Evolutionary conservation across 257 asterid species (phyloP), one percentile per base, ranked within the genome.

Genomic region (Forsythia viridissima): DNA sequence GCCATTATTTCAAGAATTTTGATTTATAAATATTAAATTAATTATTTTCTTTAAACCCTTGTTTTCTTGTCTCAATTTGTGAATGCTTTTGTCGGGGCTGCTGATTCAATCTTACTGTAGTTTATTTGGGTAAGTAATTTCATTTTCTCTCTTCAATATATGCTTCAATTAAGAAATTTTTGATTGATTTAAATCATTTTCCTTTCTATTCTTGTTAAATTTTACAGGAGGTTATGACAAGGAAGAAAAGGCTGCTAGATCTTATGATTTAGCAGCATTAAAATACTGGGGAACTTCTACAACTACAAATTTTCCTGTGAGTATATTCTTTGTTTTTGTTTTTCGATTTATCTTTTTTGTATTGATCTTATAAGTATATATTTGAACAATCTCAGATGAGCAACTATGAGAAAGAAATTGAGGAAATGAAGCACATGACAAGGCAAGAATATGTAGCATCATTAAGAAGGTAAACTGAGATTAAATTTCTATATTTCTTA

Each of bases 231-330:
- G 98, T 6, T 94, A 94, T 89, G 98, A 94, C 80, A 94, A 94
- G 80, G 98, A 94, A 86, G 97, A 94, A n/a, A 94, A 94, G 78
- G 98, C 98, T 52, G 98, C 98, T 40, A 82, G 97, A 75, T 84
- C 98, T 43, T 93, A 93, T 78, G 98, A 93, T 88, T 90, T 93
- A 85, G 98, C 98, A 20, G 98, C 97, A 70, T 76, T 93, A 71
- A 93, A 91, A 46, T 93, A 93, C 59, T 91, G 98, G 98, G 98
- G 98, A 69, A 87, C 94, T 10, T 86, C 98, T 67, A 92, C 97
- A 8, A 94, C 98, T 74, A 92, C 98, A 0, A 94, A 94, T 87
- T 92, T 94, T 77, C 97, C 97, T 3, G 98, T 94, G 43, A 86
- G 92, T 77, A 67, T 5, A 18, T 59, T 13, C 13, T 15, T n/a